Evolutionary conservation across 768 basidiomycete genomes (phyloP).

Genomic region (Rhizopogon rudus): DNA sequence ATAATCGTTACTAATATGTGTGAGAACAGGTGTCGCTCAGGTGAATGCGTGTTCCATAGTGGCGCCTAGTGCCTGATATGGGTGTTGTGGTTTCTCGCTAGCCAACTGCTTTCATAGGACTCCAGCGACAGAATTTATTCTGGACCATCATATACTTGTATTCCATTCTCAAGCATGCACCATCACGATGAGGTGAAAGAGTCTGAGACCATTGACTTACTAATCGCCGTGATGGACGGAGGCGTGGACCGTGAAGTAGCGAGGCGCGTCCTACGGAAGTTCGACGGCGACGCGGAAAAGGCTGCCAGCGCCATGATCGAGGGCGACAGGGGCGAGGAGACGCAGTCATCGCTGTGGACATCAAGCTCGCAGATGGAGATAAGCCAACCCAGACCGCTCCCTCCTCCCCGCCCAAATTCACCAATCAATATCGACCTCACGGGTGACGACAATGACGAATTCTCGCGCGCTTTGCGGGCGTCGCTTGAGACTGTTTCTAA

Average conservation of each 20-base stretch:
- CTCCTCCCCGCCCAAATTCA: constrained; percentile 19
- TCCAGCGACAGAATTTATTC: background rate
- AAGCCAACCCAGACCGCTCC: constrained; percentile 1
- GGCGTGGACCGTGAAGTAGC: constrained; percentile 40
- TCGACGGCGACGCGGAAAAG: constrained; percentile 53
- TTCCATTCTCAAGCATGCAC: background rate
- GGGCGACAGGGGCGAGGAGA: constrained; percentile 42
- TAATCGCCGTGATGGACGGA: constrained; percentile 36
- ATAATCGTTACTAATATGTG: no score
- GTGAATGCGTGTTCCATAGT: no score
- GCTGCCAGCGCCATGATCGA: constrained; percentile 50
- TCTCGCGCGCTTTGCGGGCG: constrained; percentile 48
- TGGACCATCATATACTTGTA: background rate
- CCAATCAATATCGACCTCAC: constrained; percentile 54
- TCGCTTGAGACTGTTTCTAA: constrained; percentile 37
- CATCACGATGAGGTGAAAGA: constrained; percentile 21
- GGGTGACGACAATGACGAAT: constrained; percentile 40
- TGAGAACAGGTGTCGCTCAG: no score
- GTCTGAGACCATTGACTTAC: constrained; percentile 26
- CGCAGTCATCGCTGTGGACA: constrained; percentile 6
- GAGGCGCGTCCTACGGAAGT: constrained; percentile 53
- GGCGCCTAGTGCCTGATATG: background rate
- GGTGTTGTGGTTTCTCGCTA: background rate
- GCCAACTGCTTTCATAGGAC: no score
- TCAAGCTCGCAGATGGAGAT: constrained; percentile 11